Conservation (phyloP, 148 eudicot species). For the Camellia japonica region DNA sequence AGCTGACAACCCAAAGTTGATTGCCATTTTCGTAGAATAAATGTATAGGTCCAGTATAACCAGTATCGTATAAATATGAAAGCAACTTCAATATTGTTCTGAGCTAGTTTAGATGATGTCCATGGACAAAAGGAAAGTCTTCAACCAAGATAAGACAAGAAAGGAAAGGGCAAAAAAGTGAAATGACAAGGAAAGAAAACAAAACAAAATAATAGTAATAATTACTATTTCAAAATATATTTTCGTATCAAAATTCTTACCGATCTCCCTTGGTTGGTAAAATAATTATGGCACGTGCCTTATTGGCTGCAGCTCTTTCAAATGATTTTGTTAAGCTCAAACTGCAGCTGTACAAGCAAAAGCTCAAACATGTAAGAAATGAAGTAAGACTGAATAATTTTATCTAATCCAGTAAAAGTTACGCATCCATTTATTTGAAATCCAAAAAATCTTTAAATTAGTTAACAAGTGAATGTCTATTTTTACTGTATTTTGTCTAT, state of each 20-base stretch:
- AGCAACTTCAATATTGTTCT: neutral
- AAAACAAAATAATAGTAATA: neutral
- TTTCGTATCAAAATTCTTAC: constrained; percentile 35
- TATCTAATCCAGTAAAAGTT: neutral
- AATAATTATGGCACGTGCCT: constrained; percentile 85
- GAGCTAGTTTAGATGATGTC: neutral
- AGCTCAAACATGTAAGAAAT: constrained; percentile 22
- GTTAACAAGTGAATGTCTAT: neutral
- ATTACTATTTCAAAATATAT: neutral
- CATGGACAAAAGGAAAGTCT: constrained; percentile 4
- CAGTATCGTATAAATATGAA: neutral
- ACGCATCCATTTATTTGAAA: neutral
- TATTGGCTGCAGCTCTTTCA: constrained; percentile 93
- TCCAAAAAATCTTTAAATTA: neutral
- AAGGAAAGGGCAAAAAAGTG: neutral
- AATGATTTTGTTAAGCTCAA: constrained; percentile 82
- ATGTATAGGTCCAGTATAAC: neutral
- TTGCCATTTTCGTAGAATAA: neutral
- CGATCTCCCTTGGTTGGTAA: constrained; percentile 83
- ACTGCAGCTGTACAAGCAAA: constrained; percentile 66
- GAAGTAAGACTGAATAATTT: neutral
- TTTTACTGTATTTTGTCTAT: neutral
- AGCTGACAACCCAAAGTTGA: neutral
- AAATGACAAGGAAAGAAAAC: neutral
- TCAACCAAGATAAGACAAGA: neutral